phyloP scores from a whole-genome alignment of 2,329 filamentous ascomycete genomes.

The Alternaria solani region DNA sequence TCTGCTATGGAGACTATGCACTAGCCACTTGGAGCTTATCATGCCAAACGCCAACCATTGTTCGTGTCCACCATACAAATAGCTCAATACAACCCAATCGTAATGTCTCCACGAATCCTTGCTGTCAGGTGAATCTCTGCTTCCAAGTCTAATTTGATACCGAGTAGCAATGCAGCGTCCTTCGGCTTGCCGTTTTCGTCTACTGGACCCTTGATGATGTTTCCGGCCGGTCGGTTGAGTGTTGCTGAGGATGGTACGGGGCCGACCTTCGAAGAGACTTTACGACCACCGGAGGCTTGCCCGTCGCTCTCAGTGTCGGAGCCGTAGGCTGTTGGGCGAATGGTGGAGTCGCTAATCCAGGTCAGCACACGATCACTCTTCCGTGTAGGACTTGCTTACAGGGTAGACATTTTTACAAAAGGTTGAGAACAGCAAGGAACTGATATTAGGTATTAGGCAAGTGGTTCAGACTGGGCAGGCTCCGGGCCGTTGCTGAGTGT shows the following conservation, averaged over 20 bases:
- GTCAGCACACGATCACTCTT: constrained; percentile 8
- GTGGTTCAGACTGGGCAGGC: constrained; percentile 9
- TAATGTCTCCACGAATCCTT: constrained; percentile 67
- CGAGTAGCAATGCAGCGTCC: constrained; percentile 65
- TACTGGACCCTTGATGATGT: constrained; percentile 64
- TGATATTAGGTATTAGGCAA: constrained; percentile 9
- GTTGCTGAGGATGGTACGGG: constrained; percentile 51
- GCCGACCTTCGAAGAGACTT: constrained; percentile 37
- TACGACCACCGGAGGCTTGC: constrained; percentile 52
- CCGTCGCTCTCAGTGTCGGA: constrained; percentile 52
- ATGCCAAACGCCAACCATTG: neutral
- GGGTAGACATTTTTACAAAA: constrained; percentile 35
- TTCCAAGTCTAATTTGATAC: constrained; percentile 70
- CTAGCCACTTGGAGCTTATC: neutral
- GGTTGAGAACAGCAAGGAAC: constrained; percentile 1
- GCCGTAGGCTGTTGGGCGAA: constrained; percentile 41
- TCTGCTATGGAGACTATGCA: neutral
- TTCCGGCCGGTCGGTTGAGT: constrained; percentile 51
- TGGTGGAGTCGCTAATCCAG: constrained; percentile 34
- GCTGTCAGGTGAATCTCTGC: constrained; percentile 70
- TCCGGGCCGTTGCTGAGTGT: constrained; percentile 21
- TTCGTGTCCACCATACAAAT: constrained; percentile 2
- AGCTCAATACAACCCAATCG: constrained; percentile 64
- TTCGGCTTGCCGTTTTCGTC: constrained; percentile 67
- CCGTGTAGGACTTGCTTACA: constrained; percentile 29